Conservation (phyloP, 495 filamentous ascomycete species). For the Friedmanniomyces endolithicus region DNA sequence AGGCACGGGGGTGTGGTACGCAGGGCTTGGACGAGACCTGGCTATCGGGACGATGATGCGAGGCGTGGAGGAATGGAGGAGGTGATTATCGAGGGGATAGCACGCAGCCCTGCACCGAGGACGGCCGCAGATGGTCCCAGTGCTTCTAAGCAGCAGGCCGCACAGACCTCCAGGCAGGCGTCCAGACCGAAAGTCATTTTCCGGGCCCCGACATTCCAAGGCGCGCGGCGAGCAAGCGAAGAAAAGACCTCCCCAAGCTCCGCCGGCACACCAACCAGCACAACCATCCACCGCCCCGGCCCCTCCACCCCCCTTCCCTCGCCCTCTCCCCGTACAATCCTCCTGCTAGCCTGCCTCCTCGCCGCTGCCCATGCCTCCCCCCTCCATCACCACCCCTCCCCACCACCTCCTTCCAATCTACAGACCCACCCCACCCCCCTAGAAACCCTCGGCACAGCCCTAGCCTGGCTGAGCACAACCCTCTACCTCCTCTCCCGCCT, state of each 20-base stretch:
- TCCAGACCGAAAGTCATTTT: slow-evolving; percentile 14
- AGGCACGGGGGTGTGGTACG: slow-evolving; percentile 31
- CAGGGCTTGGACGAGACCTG: slow-evolving; percentile 16
- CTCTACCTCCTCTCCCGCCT: slow-evolving; percentile 60
- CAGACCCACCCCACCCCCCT: slow-evolving; percentile 19
- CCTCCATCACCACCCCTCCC: slow-evolving; percentile 17
- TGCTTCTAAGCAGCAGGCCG: too few species aligned
- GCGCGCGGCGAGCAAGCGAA: background rate
- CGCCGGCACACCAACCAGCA: slow-evolving; percentile 7
- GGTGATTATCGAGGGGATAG: slow-evolving; percentile 13
- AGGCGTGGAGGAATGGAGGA: slow-evolving; percentile 8
- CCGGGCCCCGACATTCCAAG: slow-evolving; percentile 12
- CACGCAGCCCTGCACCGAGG: slow-evolving; percentile 1
- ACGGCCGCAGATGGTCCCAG: background rate
- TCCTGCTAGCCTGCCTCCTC: slow-evolving; percentile 28
- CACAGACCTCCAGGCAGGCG: slow-evolving; percentile 3
- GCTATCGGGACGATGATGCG: slow-evolving; percentile 17
- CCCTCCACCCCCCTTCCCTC: slow-evolving; percentile 10
- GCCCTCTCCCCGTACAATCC: slow-evolving; percentile 22
- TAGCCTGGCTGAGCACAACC: slow-evolving; percentile 54
- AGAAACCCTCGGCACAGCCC: slow-evolving; percentile 42
- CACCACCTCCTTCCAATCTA: slow-evolving; percentile 14
- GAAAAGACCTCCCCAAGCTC: slow-evolving; percentile 9
- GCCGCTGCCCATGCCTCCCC: slow-evolving; percentile 27
- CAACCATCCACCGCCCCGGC: slow-evolving; percentile 16